phyloP scores from a whole-genome alignment of 2,329 filamentous ascomycete genomes.

The Pseudogymnoascus sp. region DNA sequence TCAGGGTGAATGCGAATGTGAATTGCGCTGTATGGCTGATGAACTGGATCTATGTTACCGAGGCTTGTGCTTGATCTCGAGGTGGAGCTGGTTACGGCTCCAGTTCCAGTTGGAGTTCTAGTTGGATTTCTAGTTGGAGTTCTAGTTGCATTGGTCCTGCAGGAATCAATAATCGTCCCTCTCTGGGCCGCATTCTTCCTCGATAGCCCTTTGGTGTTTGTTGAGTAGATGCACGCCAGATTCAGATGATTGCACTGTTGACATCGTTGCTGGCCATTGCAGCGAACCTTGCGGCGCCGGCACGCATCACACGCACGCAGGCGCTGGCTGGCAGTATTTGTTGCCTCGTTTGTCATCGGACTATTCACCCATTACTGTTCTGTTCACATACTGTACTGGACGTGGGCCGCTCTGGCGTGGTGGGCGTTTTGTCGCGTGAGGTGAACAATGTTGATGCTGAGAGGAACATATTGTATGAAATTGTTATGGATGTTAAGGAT shows the following conservation, averaged over 20 bases:
- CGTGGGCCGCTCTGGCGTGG: neutral
- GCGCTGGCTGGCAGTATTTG: neutral
- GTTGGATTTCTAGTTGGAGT: neutral
- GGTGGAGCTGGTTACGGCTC: neutral
- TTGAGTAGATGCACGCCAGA: constrained; percentile 39
- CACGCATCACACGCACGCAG: constrained; percentile 48
- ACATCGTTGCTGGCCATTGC: constrained; percentile 42
- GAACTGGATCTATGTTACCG: neutral
- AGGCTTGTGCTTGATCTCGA: neutral
- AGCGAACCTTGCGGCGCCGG: constrained; percentile 53
- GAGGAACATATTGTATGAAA: too few species aligned
- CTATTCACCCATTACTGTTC: neutral
- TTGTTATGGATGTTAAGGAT: too few species aligned
- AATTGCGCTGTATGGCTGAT: constrained; percentile 10
- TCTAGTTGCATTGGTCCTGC: constrained; percentile 21
- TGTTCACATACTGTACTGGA: neutral
- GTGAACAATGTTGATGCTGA: neutral
- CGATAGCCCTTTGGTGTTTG: constrained; percentile 24
- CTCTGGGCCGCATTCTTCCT: constrained; percentile 32
- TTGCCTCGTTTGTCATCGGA: neutral
- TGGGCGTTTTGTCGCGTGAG: neutral
- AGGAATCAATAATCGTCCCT: constrained; percentile 36
- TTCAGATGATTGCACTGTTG: constrained; percentile 37
- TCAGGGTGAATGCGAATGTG: constrained; percentile 14
- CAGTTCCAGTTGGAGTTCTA: neutral